Percentiles rank a stretch among this genome's conserved stretches.
Conservation (phyloP, 2,329 filamentous ascomycete genomes). For the Diaporthe citriasiana region DNA sequence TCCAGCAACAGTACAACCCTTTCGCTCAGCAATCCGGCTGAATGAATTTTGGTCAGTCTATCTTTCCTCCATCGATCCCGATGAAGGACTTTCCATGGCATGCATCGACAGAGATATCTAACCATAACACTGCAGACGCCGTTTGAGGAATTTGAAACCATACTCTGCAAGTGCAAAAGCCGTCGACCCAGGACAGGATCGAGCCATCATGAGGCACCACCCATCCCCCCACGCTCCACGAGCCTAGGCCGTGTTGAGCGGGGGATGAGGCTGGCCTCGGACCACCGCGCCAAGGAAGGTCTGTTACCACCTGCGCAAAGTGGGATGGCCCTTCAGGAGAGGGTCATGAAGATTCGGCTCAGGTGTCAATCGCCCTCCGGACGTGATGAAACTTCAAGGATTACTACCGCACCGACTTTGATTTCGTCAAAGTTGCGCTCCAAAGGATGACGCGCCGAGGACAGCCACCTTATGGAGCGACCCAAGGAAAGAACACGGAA, state of each 20-base stretch:
- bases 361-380: neutral
- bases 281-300: slow-evolving; percentile 23
- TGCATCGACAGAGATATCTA: neutral
- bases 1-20: slow-evolving; percentile 53
- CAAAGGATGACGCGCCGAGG: neutral
- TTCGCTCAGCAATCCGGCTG: slow-evolving; percentile 55
- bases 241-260: slow-evolving; percentile 29
- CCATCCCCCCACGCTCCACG: slow-evolving; percentile 11
- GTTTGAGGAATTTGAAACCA: neutral
- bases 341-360: neutral
- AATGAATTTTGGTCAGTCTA: slow-evolving; percentile 50
- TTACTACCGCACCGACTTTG: neutral
- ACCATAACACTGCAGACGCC: neutral
- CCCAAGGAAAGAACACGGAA: neutral
- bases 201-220: neutral
- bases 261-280: slow-evolving; percentile 10
- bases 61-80: neutral
- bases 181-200: slow-evolving; percentile 1
- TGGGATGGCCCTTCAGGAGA: neutral
- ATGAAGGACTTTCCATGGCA: neutral
- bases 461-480: neutral
- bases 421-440: neutral
- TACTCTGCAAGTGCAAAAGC: slow-evolving; percentile 38
- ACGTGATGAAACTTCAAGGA: neutral
- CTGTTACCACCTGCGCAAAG: neutral